Evolutionary conservation across 2,329 filamentous ascomycete species (phyloP).

Genomic region (Blumeriella jaapii): DNA sequence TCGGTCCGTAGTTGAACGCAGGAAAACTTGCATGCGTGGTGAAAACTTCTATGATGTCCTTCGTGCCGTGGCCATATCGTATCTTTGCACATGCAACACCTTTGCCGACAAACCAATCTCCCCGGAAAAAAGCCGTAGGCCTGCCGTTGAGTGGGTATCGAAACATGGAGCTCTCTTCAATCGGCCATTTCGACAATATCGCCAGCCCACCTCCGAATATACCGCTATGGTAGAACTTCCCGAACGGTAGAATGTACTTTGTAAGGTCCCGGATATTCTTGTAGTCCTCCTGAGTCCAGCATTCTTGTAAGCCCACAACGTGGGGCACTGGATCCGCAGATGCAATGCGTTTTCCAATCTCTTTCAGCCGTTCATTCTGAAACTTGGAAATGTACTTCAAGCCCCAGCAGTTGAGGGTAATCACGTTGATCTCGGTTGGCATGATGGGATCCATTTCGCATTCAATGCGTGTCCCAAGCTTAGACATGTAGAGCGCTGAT

Average conservation of each 20-base stretch:
- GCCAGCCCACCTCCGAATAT: conserved; percentile 83
- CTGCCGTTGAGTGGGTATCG: conserved; percentile 85
- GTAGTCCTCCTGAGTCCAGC: conserved; percentile 83
- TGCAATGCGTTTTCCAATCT: conserved; percentile 76
- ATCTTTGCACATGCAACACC: conserved; percentile 79
- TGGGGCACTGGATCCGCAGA: conserved; percentile 56
- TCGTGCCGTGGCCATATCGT: conserved; percentile 49
- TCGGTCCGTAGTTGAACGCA: background rate
- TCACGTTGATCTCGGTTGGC: conserved; percentile 57
- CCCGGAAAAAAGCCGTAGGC: conserved; percentile 85
- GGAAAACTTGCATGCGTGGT: conserved; percentile 64
- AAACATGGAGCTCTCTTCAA: conserved; percentile 79
- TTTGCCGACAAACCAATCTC: conserved; percentile 95
- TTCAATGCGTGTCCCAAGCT: no score
- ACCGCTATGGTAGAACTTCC: conserved; percentile 86
- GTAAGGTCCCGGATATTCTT: conserved; percentile 64
- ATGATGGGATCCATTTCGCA: conserved; percentile 20
- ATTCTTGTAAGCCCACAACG: conserved; percentile 91
- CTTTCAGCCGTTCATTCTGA: conserved; percentile 63
- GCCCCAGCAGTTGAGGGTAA: conserved; percentile 96
- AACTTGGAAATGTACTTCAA: conserved; percentile 75
- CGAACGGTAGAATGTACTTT: conserved; percentile 66
- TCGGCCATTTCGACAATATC: conserved; percentile 84
- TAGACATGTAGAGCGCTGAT: no score
- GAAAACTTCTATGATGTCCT: conserved; percentile 76